Conservation (phyloP, 106 monocot genomes). For the Xerophyta viscosa region DNA sequence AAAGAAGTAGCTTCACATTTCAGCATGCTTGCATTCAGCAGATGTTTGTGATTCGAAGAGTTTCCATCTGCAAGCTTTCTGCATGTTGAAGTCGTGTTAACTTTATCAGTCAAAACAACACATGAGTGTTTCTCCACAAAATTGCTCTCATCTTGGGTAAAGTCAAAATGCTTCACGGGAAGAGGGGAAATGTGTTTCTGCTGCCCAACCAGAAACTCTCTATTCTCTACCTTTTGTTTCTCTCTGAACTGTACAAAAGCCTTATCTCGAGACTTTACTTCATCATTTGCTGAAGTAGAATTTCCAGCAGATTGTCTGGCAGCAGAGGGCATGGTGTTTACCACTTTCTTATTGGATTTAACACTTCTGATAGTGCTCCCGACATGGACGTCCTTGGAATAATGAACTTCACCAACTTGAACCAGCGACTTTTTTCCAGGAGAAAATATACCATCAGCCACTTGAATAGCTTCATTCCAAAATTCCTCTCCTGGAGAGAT, state of each 20-base stretch:
- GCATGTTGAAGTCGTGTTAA: not conserved
- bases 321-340: slow-evolving; percentile 12
- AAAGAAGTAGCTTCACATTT: slow-evolving; percentile 1
- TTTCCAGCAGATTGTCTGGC: slow-evolving; percentile 12
- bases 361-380: not conserved
- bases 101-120: not conserved
- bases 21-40: slow-evolving; percentile 2
- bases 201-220: slow-evolving; percentile 4
- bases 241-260: slow-evolving; percentile 13
- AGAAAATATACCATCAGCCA: slow-evolving; percentile 60
- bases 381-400: not conserved
- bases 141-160: slow-evolving; percentile 41
- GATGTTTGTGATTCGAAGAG: not conserved
- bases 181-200: slow-evolving; percentile 48
- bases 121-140: slow-evolving; percentile 5
- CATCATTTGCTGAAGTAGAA: slow-evolving; percentile 9
- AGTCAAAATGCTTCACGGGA: slow-evolving; percentile 92
- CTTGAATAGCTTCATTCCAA: slow-evolving; percentile 94
- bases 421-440: slow-evolving; percentile 16
- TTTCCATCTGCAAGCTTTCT: not conserved
- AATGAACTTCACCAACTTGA: not conserved
- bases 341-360: slow-evolving; percentile 16
- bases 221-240: slow-evolving; percentile 8
- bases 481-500: slow-evolving; percentile 95
- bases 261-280: slow-evolving; percentile 6